phyloP scores from a whole-genome alignment of 768 basidiomycete species.

The Mycena epipterygia region DNA sequence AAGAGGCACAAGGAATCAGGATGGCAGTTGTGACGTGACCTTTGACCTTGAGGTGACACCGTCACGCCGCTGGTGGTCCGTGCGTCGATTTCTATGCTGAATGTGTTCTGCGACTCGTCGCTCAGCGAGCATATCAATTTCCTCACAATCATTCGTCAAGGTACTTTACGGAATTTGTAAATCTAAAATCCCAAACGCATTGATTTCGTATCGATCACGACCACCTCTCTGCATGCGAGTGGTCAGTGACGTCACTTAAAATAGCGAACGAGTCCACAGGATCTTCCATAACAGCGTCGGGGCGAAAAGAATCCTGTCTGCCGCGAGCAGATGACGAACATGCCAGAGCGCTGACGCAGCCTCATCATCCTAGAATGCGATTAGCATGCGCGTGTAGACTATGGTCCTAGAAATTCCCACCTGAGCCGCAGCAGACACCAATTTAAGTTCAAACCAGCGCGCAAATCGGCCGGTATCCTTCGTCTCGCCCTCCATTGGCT shows the following conservation, averaged over 20 bases:
- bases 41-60: too few species aligned
- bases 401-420: not conserved
- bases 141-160: too few species aligned
- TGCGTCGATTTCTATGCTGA: too few species aligned
- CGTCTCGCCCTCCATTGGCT: constrained; percentile 30
- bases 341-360: constrained; percentile 36
- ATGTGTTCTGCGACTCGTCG: too few species aligned
- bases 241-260: not conserved
- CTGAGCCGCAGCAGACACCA: constrained; percentile 12
- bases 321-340: constrained; percentile 37
- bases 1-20: too few species aligned
- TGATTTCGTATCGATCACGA: too few species aligned
- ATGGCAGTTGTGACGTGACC: too few species aligned
- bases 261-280: constrained; percentile 1
- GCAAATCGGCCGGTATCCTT: constrained; percentile 8
- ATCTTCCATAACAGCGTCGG: constrained; percentile 14
- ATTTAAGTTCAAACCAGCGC: constrained; percentile 18
- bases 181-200: too few species aligned
- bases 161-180: too few species aligned
- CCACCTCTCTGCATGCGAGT: too few species aligned
- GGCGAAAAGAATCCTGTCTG: constrained; percentile 17
- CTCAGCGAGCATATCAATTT: too few species aligned
- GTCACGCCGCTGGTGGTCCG: too few species aligned
- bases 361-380: constrained; percentile 11
- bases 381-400: not conserved